Evolutionary conservation across 306 rosid genomes (phyloP), one percentile per base, ranked within the genome.

Genomic region (Elaeagnus macrophylla): DNA sequence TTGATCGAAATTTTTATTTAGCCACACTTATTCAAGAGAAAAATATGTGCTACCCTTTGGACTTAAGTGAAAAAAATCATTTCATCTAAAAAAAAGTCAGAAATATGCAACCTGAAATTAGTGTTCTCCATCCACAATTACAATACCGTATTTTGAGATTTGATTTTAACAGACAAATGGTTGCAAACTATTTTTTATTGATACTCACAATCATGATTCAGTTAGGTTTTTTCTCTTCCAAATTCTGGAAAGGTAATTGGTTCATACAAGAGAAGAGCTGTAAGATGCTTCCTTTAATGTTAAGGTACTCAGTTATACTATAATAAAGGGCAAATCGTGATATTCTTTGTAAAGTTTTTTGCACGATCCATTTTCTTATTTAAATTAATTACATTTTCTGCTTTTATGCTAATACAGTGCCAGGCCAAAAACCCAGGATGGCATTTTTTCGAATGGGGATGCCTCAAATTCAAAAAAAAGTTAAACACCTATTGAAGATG

Each of bases 191-290:
- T 20, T 3, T 20, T 20, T 20, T 20, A 20, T 20, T 20, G 32
- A 20, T 20, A 20, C 32, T 20, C 32, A 20, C 32, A 20, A 20
- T 20, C 32, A 20, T 3, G 32, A 20, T 20, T 20, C 32, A 20
- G 32, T 20, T 20, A 20, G 32, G 32, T 20, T 20, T 20, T 20
- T 38, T 16, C 25, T 53, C 5, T 13, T 45, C 18, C 49, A 45
- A 45, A 0, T 45, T 7, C 1, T 72, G 94, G 95, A 82, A 77
- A 48, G 94, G 95, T 64, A 93, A 87, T 70, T 93, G 96, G 99
- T 93, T 87, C 68, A 58, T 88, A 57, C 99, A 87, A 72, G 96
- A 87, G 78, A 87, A 93, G 82, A 93, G 99, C 75, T 93, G 99
- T 68, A 93, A 83, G 83, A 81, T 87, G 73, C 94, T 93, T 69